Evolutionary conservation across 495 filamentous ascomycete genomes (phyloP).

Genomic region (Jackrogersella multiformis): DNA sequence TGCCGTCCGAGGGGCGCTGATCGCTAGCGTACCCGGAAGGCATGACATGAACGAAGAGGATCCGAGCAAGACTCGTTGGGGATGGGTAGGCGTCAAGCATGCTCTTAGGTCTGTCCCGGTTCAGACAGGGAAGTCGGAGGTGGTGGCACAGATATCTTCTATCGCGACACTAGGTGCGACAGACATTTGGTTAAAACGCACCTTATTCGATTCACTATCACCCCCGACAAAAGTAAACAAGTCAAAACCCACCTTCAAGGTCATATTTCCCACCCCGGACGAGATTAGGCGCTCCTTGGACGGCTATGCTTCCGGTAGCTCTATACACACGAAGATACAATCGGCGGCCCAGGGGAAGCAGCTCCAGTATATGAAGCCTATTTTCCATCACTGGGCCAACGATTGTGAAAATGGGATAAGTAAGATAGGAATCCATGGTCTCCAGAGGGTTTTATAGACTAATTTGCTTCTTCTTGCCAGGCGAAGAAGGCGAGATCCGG

Average conservation of each 20-base stretch:
- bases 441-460: not conserved
- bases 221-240: conserved; percentile 19
- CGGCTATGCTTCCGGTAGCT: conserved; percentile 79
- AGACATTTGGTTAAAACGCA: conserved; percentile 76
- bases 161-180: conserved; percentile 80
- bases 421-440: conserved; percentile 14
- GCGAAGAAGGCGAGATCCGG: conserved; percentile 15
- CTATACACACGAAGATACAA: conserved; percentile 83
- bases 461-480: conserved; percentile 3
- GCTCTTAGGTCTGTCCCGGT: conserved; percentile 64
- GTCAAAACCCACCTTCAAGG: conserved; percentile 52
- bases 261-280: conserved; percentile 82
- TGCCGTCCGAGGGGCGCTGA: conserved; percentile 72
- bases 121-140: conserved; percentile 56
- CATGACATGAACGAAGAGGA: conserved; percentile 60
- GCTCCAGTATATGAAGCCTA: conserved; percentile 73
- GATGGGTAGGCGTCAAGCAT: conserved; percentile 75
- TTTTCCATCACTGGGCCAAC: conserved; percentile 76
- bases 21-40: conserved; percentile 79
- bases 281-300: conserved; percentile 83
- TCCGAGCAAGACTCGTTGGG: conserved; percentile 66
- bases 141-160: conserved; percentile 83
- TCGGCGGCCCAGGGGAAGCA: conserved; percentile 76
- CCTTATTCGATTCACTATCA: conserved; percentile 63
- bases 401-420: conserved; percentile 53